A percentile compares a stretch with the other conserved stretches of the same genome.
These are phyloP conservation scores for Metschnikowia anglica DNA, from an alignment of 805 yeast genomes.

Conservation along the genomic window DNA sequence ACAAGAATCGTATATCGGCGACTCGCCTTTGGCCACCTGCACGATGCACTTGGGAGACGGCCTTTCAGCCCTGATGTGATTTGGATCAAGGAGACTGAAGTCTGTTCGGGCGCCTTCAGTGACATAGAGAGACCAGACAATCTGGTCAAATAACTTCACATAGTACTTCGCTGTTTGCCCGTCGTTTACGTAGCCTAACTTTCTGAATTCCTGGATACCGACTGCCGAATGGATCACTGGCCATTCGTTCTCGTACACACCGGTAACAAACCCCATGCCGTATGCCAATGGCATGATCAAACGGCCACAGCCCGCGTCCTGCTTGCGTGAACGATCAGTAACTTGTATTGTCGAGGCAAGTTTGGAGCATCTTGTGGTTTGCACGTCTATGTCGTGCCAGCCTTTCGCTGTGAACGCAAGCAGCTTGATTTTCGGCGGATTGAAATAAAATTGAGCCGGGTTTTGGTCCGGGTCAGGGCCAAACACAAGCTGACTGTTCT, in stretches of 20 bases:
- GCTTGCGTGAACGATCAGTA: conserved; percentile 8
- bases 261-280: conserved; percentile 83
- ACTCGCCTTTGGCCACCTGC: conserved; percentile 57
- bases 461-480: conserved; percentile 59
- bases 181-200: conserved; percentile 27
- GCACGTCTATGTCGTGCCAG: conserved; percentile 23
- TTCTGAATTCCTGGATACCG: conserved; percentile 56
- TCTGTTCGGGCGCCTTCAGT: conserved; percentile 36
- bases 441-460: conserved; percentile 62
- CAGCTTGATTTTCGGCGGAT: conserved; percentile 65
- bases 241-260: conserved; percentile 31
- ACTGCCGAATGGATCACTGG: conserved; percentile 54
- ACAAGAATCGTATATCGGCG: conserved; percentile 49
- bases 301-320: conserved; percentile 29
- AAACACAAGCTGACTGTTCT: conserved; percentile 57
- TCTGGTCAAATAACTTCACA: conserved; percentile 52
- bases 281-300: conserved; percentile 64
- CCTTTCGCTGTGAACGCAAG: conserved; percentile 44
- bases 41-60: conserved; percentile 37
- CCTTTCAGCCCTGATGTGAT: conserved; percentile 32
- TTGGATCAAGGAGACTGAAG: conserved; percentile 31
- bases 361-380: conserved; percentile 29
- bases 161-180: conserved; percentile 50
- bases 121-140: conserved; percentile 68
- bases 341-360: conserved; percentile 32